These are phyloP conservation scores for Aspergillus sp. DNA, from an alignment of 2,329 filamentous ascomycete species.

Conservation along the genomic window DNA sequence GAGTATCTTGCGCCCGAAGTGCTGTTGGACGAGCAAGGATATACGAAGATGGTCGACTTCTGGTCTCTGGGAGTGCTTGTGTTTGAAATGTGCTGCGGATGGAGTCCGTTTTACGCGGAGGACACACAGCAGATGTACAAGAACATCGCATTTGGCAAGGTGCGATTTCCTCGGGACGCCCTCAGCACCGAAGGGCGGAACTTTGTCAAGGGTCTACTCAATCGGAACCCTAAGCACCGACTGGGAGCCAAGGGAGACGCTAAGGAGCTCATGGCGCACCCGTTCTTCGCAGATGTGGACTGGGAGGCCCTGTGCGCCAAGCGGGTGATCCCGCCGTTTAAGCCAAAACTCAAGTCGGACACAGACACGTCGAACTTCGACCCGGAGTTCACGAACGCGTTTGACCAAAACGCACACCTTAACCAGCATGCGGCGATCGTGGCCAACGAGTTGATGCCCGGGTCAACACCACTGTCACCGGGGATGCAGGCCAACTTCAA, in stretches of 20 bases:
- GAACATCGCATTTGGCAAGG: constrained; percentile 98
- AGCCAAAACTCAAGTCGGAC: constrained; percentile 92
- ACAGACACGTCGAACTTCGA: constrained; percentile 98
- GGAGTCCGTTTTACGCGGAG: constrained; percentile 98
- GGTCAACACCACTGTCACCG: constrained; percentile 86
- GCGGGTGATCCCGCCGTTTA: constrained; percentile 91
- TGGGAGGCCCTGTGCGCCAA: constrained; percentile 86
- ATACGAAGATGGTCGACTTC: constrained; percentile 99
- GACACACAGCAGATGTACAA: constrained; percentile 99
- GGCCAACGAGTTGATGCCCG: constrained; percentile 71
- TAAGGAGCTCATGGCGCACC: constrained; percentile 85
- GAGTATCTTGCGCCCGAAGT: constrained; percentile 97
- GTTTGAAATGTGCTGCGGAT: constrained; percentile 99
- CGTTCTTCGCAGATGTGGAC: constrained; percentile 91
- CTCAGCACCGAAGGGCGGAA: constrained; percentile 90
- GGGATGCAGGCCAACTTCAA: constrained; percentile 98
- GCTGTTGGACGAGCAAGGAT: constrained; percentile 88
- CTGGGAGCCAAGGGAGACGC: constrained; percentile 87
- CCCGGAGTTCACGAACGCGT: constrained; percentile 92
- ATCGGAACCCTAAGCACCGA: constrained; percentile 92
- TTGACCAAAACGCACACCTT: constrained; percentile 77
- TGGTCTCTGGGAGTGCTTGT: constrained; percentile 97
- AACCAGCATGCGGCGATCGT: constrained; percentile 86
- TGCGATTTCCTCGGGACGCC: constrained; percentile 90
- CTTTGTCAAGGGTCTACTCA: constrained; percentile 95